Percentiles rank a stretch among this genome's conserved stretches.
Evolutionary conservation across 2,329 filamentous ascomycete genomes (phyloP).

Genomic region (Microsporum canis): DNA sequence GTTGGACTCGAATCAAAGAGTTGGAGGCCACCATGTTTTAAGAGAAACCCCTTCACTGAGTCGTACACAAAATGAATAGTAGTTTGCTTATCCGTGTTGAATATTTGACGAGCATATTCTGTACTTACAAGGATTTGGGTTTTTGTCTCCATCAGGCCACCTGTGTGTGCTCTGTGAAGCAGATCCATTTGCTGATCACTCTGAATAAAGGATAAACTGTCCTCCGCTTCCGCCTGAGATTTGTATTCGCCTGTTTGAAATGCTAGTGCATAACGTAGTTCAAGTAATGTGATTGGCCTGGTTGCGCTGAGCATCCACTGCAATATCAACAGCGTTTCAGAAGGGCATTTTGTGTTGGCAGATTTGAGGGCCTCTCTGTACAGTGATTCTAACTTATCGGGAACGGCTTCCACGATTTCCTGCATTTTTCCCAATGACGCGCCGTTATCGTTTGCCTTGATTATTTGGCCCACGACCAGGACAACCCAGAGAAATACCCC

Average conservation of each 20-base stretch:
- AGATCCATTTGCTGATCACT: neutral
- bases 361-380: neutral
- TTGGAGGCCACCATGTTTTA: neutral
- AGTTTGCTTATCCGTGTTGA: neutral
- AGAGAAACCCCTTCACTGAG: neutral
- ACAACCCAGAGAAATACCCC: slow-evolving; percentile 40
- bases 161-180: neutral
- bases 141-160: neutral
- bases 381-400: neutral
- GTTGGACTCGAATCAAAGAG: neutral
- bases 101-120: neutral
- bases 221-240: neutral
- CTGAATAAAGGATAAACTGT: neutral
- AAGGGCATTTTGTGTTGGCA: neutral
- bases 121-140: neutral
- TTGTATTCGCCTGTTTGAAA: neutral
- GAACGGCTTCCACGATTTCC: slow-evolving; percentile 23
- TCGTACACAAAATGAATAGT: neutral
- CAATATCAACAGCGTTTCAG: neutral
- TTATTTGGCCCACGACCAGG: slow-evolving; percentile 37
- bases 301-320: neutral
- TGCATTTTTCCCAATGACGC: slow-evolving; percentile 21
- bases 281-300: neutral
- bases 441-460: slow-evolving; percentile 29
- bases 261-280: neutral